Base-by-base conservation (phyloP, 257 asterid genomes). In the Nicotiana tomentosiformis region DNA sequence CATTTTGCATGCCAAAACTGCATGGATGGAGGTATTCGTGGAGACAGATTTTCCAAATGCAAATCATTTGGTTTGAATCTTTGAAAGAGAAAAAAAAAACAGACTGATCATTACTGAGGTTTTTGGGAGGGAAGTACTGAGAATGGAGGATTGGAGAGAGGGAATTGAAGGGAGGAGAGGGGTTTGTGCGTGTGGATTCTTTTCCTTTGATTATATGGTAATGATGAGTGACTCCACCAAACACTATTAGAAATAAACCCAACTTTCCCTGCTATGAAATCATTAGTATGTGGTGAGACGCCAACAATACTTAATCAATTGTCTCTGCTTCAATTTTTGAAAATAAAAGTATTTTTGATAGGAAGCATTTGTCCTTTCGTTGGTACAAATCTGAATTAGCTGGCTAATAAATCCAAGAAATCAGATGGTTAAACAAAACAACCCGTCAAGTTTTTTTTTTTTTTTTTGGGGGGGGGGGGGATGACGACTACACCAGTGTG, bases 41-140 rank as follows among this genome's bases (percentile, higher is more conserved):
- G 92, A 70, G 93, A 90, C 92, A 90, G 85, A 87, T 89, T 77
- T 87, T 90, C 93, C 79, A 85, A 78, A 85, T 66, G 83, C 26
- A 67, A 90, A 90, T 90, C 84, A 90, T 90, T 87, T 86, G 80
- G 91, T 89, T 84, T 87, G 89, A 88, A 82, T 76, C 83, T 84
- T 81, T 61, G n/a, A 60, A 82, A 84, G 67, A 60, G 78, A 79
- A 67, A 43, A 83, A 23, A 43, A 83, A 16, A n/a, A 77, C 37
- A 26, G 77, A 60, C n/a, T 72, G 60, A 18, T 43, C 51, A 53
- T 64, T 51, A 76, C 37, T 58, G 29, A 26, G 30, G 30, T 84
- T 32, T 81, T 18, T 56, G 85, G 76, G 58, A 66, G 84, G 84
- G 77, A 83, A 81, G 55, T 79, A 37, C 33, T 57, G 55, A 78